A percentile compares a stretch with the other conserved stretches of the same genome.
phyloP scores from a whole-genome alignment of 2,329 filamentous ascomycete genomes.

The Falciphora oryzae region DNA sequence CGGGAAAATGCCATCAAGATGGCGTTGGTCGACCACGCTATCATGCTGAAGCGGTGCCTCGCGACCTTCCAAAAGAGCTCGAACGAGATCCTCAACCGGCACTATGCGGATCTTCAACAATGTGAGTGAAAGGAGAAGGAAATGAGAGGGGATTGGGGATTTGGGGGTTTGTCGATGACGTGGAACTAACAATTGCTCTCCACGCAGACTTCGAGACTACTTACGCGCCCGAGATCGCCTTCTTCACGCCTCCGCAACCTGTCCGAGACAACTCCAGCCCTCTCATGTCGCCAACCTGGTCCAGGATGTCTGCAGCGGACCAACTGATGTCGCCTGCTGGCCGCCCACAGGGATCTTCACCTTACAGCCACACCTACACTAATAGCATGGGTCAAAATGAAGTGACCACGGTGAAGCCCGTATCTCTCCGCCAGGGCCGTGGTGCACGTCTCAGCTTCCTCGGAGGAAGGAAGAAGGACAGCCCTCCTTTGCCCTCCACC shows the following conservation, averaged over 20 bases:
- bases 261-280: constrained; percentile 32
- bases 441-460: constrained; percentile 53
- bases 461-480: constrained; percentile 45
- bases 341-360: constrained; percentile 25
- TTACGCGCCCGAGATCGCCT: constrained; percentile 60
- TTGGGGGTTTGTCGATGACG: too few species aligned
- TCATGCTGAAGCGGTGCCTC: constrained; percentile 80
- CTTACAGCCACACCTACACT: constrained; percentile 26
- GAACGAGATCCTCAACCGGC: constrained; percentile 50
- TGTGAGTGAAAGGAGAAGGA: constrained; percentile 60
- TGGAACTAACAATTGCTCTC: background rate
- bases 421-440: constrained; percentile 43
- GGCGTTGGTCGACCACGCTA: constrained; percentile 81
- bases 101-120: constrained; percentile 54
- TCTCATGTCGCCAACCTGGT: constrained; percentile 38
- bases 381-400: constrained; percentile 33
- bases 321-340: constrained; percentile 23
- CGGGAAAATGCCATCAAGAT: constrained; percentile 77
- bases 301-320: constrained; percentile 41
- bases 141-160: too few species aligned
- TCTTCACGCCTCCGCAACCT: constrained; percentile 49
- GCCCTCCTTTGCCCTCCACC: constrained; percentile 18
- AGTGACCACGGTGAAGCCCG: constrained; percentile 42
- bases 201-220: constrained; percentile 52
- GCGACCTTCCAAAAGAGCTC: constrained; percentile 59